Evolutionary conservation across 208 protist species (phyloP), one percentile per base, ranked within the genome.

Genomic region (Leishmania braziliensis): DNA sequence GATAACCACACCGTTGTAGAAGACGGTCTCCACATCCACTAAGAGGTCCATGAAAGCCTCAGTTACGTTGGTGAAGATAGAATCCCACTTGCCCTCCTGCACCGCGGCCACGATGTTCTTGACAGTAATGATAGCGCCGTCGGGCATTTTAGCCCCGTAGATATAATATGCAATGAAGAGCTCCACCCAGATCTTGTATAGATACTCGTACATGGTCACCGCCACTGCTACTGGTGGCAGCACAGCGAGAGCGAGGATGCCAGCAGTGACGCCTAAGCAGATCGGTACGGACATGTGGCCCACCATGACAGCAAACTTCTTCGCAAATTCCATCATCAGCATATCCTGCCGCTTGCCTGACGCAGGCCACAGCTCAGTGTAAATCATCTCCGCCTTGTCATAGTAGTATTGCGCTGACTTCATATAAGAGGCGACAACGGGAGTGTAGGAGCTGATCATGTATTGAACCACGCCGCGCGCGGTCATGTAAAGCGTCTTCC

Each of bases 91-190:
- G 26, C 85, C 69, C 18, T 51, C 70, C 33, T 80, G 43, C 43
- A 87, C 56, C 53, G 89, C 50, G 50, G 60, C 75, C 33, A 86
- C 62, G 12, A 82, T 76, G 16, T 82, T 68, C 46, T 71, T 53
- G 46, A 90, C 14, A 3, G 82, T 86, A 1, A 46, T 46, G n/a
- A 93, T 33, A 60, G 84, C 66, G 43, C 78, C 88, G 65, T 84
- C 73, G 4, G 85, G 84, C 63, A 87, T 71, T 29, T 80, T 86
- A 26, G 88, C 60, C 5, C 86, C 91, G 77, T 89, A 95, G 62
- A 79, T 83, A 85, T 93, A 90, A 78, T 92, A 90, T 73, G 90
- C 70, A 51, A 95, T 53, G 63, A 97, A 95, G 14, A 95, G 82
- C 72, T 89, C 80, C 50, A 81, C 48, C 92, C 90, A 95, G 48